phyloP scores from a whole-genome alignment of 441 rosid species.

The Eutrema salsugineum region DNA sequence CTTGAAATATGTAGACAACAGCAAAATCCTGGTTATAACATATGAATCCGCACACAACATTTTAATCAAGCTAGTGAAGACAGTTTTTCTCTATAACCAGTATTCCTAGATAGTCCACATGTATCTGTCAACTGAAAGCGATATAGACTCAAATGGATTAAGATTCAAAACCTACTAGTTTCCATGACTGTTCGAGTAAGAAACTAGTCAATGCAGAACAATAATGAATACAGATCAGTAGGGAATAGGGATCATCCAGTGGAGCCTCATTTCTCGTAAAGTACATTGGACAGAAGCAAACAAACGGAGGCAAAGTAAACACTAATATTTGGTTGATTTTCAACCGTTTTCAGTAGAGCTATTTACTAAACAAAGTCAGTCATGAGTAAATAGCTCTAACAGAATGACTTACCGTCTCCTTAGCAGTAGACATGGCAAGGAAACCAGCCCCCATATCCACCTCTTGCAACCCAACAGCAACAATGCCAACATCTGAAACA shows the following conservation, averaged over 20 bases:
- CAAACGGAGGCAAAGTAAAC: neutral
- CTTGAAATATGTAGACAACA: neutral
- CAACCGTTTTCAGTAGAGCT: too few species aligned
- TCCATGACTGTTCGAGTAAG: neutral
- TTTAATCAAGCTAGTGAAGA: neutral
- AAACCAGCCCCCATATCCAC: conserved; percentile 99
- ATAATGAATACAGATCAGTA: neutral
- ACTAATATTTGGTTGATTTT: neutral
- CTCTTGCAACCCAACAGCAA: conserved; percentile 94
- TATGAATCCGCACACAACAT: neutral
- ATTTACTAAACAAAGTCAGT: neutral
- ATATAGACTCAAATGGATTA: neutral
- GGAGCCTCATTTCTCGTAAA: neutral
- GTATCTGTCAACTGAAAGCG: neutral
- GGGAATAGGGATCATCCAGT: neutral
- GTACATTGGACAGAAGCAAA: neutral
- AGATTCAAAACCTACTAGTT: neutral
- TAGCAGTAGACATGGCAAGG: conserved; percentile 99
- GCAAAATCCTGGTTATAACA: neutral
- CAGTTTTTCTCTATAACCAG: neutral
- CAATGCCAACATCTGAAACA: conserved; percentile 83
- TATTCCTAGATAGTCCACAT: neutral
- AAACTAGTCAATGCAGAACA: neutral
- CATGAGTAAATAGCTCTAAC: neutral
- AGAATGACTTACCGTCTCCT: conserved; percentile 73